phyloP scores from a whole-genome alignment of 1,284 basidiomycete species.

The Sphaerobolus stellatus region DNA sequence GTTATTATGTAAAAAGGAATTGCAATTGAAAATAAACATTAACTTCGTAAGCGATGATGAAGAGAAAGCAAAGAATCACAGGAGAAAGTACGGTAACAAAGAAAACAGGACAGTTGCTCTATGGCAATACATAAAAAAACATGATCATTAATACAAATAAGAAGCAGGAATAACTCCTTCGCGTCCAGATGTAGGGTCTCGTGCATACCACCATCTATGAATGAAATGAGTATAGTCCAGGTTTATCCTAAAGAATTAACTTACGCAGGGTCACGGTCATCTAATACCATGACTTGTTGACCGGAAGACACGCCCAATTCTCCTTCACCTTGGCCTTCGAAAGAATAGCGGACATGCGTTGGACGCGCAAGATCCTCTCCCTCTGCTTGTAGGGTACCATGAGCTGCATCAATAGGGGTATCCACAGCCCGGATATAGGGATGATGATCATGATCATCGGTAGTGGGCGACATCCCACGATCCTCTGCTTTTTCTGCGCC shows the following conservation, averaged over 20 bases:
- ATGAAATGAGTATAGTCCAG: background rate
- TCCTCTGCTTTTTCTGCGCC: slow-evolving; percentile 50
- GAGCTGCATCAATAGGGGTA: slow-evolving; percentile 72
- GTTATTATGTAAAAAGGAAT: no score
- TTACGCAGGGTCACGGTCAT: slow-evolving; percentile 77
- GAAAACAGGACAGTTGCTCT: background rate
- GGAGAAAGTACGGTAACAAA: background rate
- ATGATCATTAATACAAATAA: slow-evolving; percentile 67
- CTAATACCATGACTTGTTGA: slow-evolving; percentile 72
- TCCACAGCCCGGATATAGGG: slow-evolving; percentile 72
- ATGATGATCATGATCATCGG: slow-evolving; percentile 41
- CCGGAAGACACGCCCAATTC: slow-evolving; percentile 70
- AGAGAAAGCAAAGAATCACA: no score
- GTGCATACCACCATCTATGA: slow-evolving; percentile 87
- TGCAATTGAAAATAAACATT: no score
- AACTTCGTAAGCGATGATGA: no score
- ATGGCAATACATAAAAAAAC: slow-evolving; percentile 10
- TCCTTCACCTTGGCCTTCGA: slow-evolving; percentile 74
- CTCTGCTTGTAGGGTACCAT: slow-evolving; percentile 48
- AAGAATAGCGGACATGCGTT: slow-evolving; percentile 72
- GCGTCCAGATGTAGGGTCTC: slow-evolving; percentile 71
- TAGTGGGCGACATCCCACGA: slow-evolving; percentile 26
- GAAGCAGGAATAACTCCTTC: slow-evolving; percentile 89
- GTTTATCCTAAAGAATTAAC: slow-evolving; percentile 33
- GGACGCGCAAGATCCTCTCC: slow-evolving; percentile 67